Base-by-base conservation (phyloP, 768 basidiomycete genomes). In the Calocybe cyanea region DNA sequence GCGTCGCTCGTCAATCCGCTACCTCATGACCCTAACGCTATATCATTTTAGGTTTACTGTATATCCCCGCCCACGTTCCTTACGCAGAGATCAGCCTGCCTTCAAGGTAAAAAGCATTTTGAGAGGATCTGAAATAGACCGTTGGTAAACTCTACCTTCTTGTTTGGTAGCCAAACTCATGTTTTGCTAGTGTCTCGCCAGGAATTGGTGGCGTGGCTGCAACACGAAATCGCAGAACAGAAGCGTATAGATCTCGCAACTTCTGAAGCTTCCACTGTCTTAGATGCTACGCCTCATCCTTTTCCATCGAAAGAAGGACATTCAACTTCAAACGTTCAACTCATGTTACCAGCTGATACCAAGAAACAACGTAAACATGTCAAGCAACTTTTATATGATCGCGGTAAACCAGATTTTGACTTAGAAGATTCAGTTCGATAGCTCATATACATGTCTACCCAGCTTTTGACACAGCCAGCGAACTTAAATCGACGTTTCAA, bases 81-180 rank as follows among this genome's bases (percentile, higher is more conserved):
- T 65, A 24, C 75, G 77, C 15, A 67, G 78, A 34, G 83, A 85
- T 49, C 78, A 83, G 43, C 62, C 78, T 7, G 81, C 82, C 0
- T 91, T 87, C 75, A 89, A 84, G 57, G 80, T 91, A 38, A 90
- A 89, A 69, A 90, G 85, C 54, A 81, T 92, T 18, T 70, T 92
- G 40, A 85, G 80, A 60, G 83, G 85, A 18, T 83, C 82, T 0
- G 89, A 91, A 60, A 74, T 78, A 41, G 88, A 89, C 59, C 66
- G 88, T 87, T 51, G 48, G 78, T 57, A 10, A 11, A 20, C 15
- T 8, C 6, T 38, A 21, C n/a, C 40, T 2, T 14, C 21, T 17
- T 7, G 6, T 24, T 7, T 17, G 44, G 1, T 10, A 19, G 31
- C 21, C 48, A 10, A 53, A 54, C 34, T 58, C 30, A 7, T 13